Percentiles rank a stretch among this genome's conserved stretches.
Conservation (phyloP, 2,329 filamentous ascomycete genomes). For the Diaporthe aspalathi region DNA sequence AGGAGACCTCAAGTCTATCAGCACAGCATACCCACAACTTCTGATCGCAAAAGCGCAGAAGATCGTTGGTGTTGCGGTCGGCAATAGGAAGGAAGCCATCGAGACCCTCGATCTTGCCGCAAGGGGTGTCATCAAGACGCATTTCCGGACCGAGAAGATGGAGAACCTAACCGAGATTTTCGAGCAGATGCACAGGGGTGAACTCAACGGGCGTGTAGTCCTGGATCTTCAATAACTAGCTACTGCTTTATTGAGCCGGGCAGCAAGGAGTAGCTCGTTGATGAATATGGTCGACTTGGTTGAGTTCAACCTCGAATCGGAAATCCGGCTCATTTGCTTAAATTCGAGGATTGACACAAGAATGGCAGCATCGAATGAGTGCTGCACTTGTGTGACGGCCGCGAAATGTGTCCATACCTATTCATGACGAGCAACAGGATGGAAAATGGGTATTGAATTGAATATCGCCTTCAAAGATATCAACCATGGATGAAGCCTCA, state of each 20-base stretch:
- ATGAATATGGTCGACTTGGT: too few species aligned
- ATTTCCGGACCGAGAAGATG: conserved; percentile 41
- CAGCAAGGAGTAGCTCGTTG: background rate
- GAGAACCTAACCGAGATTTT: conserved; percentile 42
- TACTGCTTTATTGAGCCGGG: background rate
- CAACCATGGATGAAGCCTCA: background rate
- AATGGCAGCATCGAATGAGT: background rate
- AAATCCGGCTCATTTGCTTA: background rate
- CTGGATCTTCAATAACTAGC: conserved; percentile 37
- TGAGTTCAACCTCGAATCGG: too few species aligned
- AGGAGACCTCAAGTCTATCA: conserved; percentile 56
- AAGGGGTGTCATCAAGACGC: conserved; percentile 42
- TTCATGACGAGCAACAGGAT: background rate
- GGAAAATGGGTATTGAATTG: too few species aligned
- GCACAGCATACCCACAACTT: conserved; percentile 53
- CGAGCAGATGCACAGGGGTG: conserved; percentile 41
- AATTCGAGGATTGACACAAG: accelerated
- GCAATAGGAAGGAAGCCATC: conserved; percentile 60
- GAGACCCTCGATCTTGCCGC: conserved; percentile 41
- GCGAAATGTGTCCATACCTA: background rate
- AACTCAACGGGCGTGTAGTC: conserved; percentile 42
- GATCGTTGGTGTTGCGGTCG: conserved; percentile 63
- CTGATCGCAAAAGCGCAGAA: conserved; percentile 56
- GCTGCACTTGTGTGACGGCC: too few species aligned
- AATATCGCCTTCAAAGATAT: background rate